Conservation (phyloP, 208 protist species). For the Wallacemonas sp. region DNA sequence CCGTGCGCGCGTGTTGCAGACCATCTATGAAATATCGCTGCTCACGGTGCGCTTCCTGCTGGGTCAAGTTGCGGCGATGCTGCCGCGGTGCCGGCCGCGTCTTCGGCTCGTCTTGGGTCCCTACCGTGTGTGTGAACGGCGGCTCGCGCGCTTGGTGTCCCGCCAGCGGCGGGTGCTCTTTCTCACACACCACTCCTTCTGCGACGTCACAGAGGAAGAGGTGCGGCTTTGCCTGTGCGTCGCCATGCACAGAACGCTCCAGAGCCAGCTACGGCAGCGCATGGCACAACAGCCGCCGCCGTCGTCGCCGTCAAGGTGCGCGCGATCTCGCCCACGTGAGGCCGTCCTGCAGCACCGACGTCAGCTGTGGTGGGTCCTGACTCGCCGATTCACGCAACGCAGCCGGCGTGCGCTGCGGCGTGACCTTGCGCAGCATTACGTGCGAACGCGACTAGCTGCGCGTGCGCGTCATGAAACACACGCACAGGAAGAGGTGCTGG, state of each 20-base stretch:
- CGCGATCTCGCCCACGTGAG: not conserved
- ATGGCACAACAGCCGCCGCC: not conserved
- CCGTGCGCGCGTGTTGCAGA: constrained; percentile 50
- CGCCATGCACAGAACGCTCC: constrained; percentile 43
- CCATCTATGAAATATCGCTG: constrained; percentile 54
- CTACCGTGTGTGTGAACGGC: constrained; percentile 20
- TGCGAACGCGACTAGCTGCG: not conserved
- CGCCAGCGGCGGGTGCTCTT: constrained; percentile 22
- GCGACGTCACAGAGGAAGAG: constrained; percentile 30
- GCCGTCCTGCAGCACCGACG: not conserved
- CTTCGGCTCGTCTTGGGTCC: constrained; percentile 21
- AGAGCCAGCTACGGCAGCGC: constrained; percentile 29
- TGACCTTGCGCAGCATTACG: not conserved
- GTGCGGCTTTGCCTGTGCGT: constrained; percentile 42
- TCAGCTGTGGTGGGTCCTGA: not conserved
- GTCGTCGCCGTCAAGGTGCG: not conserved
- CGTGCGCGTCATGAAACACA: no score
- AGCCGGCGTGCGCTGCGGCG: not conserved
- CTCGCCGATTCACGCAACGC: not conserved
- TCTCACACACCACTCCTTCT: constrained; percentile 29
- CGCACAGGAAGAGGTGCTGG: not conserved
- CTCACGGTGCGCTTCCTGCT: constrained; percentile 53
- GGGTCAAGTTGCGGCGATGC: constrained; percentile 28
- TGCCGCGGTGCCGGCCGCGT: constrained; percentile 28
- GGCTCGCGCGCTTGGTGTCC: constrained; percentile 26